Percentiles rank a stretch among this genome's conserved stretches.
These are phyloP conservation scores for Fomes fomentarius DNA, from an alignment of 1,284 basidiomycete genomes.

Conservation along the genomic window DNA sequence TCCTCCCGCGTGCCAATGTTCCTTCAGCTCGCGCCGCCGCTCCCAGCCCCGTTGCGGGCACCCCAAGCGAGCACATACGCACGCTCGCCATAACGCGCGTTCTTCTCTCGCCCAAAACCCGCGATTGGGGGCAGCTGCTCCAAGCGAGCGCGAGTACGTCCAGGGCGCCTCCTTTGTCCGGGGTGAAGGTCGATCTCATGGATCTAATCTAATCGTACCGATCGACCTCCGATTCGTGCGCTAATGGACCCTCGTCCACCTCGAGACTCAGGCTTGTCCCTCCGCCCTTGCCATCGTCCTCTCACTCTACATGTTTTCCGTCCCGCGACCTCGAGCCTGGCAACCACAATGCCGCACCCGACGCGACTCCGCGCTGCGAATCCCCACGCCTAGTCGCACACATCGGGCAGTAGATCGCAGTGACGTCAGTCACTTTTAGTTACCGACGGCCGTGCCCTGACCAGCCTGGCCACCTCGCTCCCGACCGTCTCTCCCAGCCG, in stretches of 20 bases:
- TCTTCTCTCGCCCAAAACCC: neutral
- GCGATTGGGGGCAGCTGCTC: neutral
- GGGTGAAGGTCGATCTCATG: slow-evolving; percentile 4
- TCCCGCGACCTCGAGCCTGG: neutral
- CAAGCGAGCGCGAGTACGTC: slow-evolving; percentile 1
- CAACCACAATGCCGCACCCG: neutral
- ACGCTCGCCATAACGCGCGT: neutral
- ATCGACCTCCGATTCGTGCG: slow-evolving; percentile 13
- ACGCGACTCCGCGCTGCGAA: neutral
- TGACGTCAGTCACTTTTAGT: slow-evolving; percentile 1
- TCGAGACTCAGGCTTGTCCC: slow-evolving; percentile 18
- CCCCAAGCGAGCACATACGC: neutral
- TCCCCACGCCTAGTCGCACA: neutral
- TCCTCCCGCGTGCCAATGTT: slow-evolving; percentile 11
- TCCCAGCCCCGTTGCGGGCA: neutral
- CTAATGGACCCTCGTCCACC: slow-evolving; percentile 4
- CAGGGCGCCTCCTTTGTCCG: slow-evolving; percentile 4
- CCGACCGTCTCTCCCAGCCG: too few relatives aligned
- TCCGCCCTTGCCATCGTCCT: slow-evolving; percentile 7
- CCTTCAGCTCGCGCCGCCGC: slow-evolving; percentile 6
- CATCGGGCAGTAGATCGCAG: neutral
- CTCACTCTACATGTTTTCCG: neutral
- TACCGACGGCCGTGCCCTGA: neutral
- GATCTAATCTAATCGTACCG: slow-evolving; percentile 24
- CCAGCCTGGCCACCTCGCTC: too few relatives aligned